A percentile compares a stretch with the other conserved stretches of the same genome.
Evolutionary conservation across 805 yeast genomes (phyloP).

Genomic region (Monosporozyma aerobia): DNA sequence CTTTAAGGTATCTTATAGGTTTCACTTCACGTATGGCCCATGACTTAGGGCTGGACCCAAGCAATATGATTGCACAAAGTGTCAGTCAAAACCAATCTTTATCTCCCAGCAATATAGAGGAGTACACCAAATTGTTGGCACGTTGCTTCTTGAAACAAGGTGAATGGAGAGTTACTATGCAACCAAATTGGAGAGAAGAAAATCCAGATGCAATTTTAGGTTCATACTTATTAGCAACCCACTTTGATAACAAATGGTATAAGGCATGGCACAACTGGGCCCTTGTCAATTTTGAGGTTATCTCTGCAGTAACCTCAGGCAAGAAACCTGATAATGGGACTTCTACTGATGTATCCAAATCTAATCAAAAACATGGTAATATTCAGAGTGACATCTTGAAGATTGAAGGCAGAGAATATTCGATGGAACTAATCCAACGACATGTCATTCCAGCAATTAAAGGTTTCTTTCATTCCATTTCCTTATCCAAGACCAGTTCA

Average conservation of each 20-base stretch:
- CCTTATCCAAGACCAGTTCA: constrained; percentile 77
- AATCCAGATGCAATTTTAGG: constrained; percentile 77
- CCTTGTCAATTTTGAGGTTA: constrained; percentile 87
- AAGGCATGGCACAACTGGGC: constrained; percentile 99
- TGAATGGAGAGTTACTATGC: constrained; percentile 86
- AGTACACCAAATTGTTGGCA: constrained; percentile 74
- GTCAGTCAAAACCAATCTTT: constrained; percentile 50
- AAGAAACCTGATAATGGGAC: constrained; percentile 10
- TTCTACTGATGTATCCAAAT: background rate
- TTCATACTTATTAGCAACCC: constrained; percentile 87
- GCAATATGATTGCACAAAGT: constrained; percentile 78
- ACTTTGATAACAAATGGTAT: constrained; percentile 86
- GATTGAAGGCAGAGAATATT: constrained; percentile 22
- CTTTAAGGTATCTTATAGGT: constrained; percentile 72
- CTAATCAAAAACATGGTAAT: background rate
- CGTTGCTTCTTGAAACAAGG: constrained; percentile 94
- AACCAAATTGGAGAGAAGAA: constrained; percentile 69
- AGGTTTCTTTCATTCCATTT: constrained; percentile 92
- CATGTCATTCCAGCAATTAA: constrained; percentile 94
- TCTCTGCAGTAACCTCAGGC: constrained; percentile 42
- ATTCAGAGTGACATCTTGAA: constrained; percentile 15
- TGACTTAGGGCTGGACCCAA: constrained; percentile 77
- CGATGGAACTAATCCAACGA: constrained; percentile 56
- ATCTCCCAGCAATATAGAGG: constrained; percentile 57
- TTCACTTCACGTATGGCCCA: constrained; percentile 84